Percentiles rank a stretch among this genome's conserved stretches.
Conservation (phyloP, 139 green algal genomes). For the Tetratostichococcus sp. region DNA sequence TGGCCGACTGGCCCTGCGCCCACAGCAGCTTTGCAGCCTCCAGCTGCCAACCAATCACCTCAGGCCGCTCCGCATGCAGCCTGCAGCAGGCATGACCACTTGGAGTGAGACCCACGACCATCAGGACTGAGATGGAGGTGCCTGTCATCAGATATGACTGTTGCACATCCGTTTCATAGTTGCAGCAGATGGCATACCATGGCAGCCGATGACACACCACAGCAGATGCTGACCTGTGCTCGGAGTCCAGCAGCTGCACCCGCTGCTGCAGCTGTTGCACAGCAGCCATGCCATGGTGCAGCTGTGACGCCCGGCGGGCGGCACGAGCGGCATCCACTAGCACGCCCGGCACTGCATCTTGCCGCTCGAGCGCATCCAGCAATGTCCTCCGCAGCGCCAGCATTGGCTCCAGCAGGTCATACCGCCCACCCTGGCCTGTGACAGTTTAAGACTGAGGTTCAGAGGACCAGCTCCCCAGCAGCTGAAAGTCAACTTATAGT, state of each 20-base stretch:
- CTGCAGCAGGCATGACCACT: no score
- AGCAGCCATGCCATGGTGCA: conserved; percentile 22
- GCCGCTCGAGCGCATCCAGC: conserved; percentile 18
- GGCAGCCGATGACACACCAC: no score
- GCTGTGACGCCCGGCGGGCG: conserved; percentile 45
- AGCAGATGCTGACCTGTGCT: not conserved
- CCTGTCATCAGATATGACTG: no score
- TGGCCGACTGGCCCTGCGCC: conserved; percentile 47
- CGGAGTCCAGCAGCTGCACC: conserved; percentile 7
- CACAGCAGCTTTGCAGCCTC: conserved; percentile 82
- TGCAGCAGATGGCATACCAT: no score
- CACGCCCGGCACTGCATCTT: conserved; percentile 7
- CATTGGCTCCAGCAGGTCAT: conserved; percentile 49
- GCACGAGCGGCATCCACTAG: conserved; percentile 29
- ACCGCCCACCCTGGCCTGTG: conserved; percentile 20
- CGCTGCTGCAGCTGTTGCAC: conserved; percentile 27
- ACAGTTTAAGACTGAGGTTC: no score
- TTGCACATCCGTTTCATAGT: no score
- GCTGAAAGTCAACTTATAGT: no score
- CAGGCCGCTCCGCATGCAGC: not conserved
- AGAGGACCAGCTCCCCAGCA: no score
- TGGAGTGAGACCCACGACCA: no score
- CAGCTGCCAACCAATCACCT: conserved; percentile 36
- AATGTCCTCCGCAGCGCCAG: conserved; percentile 40
- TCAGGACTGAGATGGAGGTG: no score